phyloP scores from a whole-genome alignment of 495 filamentous ascomycete genomes.

The Neurospora terricola region DNA sequence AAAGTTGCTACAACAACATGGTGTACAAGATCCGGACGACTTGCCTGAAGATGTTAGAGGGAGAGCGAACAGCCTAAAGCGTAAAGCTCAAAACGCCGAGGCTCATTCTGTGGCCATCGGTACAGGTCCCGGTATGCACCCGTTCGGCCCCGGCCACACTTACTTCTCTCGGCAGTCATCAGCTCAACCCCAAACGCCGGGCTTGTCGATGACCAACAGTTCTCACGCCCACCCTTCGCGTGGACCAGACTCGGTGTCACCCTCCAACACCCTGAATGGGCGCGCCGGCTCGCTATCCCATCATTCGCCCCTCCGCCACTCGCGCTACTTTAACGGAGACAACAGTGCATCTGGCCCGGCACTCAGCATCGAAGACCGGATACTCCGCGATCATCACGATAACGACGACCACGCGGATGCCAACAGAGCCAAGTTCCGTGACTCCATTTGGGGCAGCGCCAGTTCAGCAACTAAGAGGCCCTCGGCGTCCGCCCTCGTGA shows the following conservation, averaged over 20 bases:
- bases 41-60: conserved; percentile 70
- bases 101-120: conserved; percentile 23
- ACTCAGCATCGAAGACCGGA: conserved; percentile 31
- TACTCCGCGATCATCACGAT: conserved; percentile 27
- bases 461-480: conserved; percentile 10
- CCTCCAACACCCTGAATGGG: conserved; percentile 22
- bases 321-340: conserved; percentile 28
- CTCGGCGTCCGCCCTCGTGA: not conserved
- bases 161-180: conserved; percentile 29
- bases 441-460: conserved; percentile 30
- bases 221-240: conserved; percentile 22
- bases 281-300: conserved; percentile 12
- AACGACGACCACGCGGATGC: conserved; percentile 19
- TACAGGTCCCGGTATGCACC: conserved; percentile 26
- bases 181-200: conserved; percentile 31
- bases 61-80: conserved; percentile 57
- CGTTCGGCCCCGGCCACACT: conserved; percentile 20
- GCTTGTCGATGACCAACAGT: conserved; percentile 19
- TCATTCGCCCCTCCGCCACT: conserved; percentile 18
- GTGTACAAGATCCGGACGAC: conserved; percentile 78
- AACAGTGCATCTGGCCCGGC: conserved; percentile 20
- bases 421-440: conserved; percentile 25
- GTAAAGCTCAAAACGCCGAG: conserved; percentile 42
- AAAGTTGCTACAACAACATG: conserved; percentile 82
- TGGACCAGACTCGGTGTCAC: conserved; percentile 14